These are phyloP conservation scores for Mycogone perniciosa DNA, from an alignment of 2,329 filamentous ascomycete genomes.

Conservation along the genomic window DNA sequence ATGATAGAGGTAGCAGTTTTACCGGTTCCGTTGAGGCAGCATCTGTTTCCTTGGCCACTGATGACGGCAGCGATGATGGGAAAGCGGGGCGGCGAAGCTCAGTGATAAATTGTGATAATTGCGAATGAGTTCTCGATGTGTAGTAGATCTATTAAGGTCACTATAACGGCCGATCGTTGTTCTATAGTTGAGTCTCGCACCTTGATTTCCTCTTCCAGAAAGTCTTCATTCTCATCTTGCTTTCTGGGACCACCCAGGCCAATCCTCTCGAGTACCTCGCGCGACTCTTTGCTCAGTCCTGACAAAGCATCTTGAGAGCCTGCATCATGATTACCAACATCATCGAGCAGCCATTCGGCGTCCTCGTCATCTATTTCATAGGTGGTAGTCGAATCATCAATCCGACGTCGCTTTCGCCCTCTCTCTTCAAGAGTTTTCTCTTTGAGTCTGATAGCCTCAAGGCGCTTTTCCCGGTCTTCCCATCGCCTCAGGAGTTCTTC, in stretches of 20 bases:
- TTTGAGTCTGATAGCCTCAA: constrained; percentile 59
- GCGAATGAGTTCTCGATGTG: constrained; percentile 88
- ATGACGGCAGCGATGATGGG: constrained; percentile 59
- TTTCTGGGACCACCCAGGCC: constrained; percentile 37
- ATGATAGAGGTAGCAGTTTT: constrained; percentile 78
- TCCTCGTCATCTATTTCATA: constrained; percentile 46
- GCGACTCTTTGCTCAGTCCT: constrained; percentile 67
- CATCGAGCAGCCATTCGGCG: constrained; percentile 67
- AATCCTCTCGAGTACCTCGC: constrained; percentile 63
- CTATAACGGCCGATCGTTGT: constrained; percentile 15
- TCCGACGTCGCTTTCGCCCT: constrained; percentile 40
- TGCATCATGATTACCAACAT: constrained; percentile 48
- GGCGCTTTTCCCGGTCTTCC: constrained; percentile 66
- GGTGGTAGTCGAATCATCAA: constrained; percentile 29
- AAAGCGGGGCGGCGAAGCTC: constrained; percentile 75
- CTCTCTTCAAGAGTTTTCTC: constrained; percentile 51
- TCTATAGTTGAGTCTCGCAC: constrained; percentile 28
- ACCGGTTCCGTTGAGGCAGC: constrained; percentile 37
- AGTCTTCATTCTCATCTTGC: constrained; percentile 35
- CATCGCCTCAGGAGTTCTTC: constrained; percentile 60
- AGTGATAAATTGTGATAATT: constrained; percentile 79
- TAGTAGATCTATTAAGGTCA: constrained; percentile 63
- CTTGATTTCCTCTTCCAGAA: constrained; percentile 62
- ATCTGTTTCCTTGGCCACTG: constrained; percentile 25
- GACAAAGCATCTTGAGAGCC: constrained; percentile 36